phyloP scores from a whole-genome alignment of 2,329 filamentous ascomycete genomes.

The Fusarium tanahbumbuense region DNA sequence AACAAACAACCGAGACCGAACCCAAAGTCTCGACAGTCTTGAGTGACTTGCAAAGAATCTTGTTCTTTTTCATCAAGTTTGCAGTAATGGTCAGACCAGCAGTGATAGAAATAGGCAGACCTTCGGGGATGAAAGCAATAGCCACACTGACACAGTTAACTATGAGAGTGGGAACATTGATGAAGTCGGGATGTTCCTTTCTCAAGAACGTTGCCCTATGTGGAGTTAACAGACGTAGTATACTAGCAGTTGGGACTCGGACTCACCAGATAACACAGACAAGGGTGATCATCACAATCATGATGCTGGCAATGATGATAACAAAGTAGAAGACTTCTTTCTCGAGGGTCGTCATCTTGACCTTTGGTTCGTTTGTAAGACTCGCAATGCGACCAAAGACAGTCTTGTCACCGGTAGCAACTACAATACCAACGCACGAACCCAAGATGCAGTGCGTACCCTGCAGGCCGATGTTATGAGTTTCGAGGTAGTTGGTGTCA shows the following conservation, averaged over 20 bases:
- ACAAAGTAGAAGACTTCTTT: constrained; percentile 81
- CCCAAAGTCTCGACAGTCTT: constrained; percentile 83
- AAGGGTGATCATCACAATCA: constrained; percentile 72
- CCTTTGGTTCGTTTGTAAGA: constrained; percentile 76
- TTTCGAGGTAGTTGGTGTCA: constrained; percentile 60
- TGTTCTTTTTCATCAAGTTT: constrained; percentile 80
- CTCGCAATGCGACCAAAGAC: constrained; percentile 82
- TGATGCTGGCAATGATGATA: constrained; percentile 76
- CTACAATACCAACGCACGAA: constrained; percentile 72
- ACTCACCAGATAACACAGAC: constrained; percentile 64
- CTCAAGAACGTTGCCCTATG: constrained; percentile 76
- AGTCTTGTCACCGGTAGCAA: constrained; percentile 77
- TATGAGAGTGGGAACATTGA: constrained; percentile 77
- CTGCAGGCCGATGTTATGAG: constrained; percentile 79
- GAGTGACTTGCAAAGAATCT: constrained; percentile 82
- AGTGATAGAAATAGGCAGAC: constrained; percentile 76
- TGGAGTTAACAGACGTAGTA: rapidly evolving
- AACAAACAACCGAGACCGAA: constrained; percentile 78
- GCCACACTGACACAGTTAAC: constrained; percentile 78
- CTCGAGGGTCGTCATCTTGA: constrained; percentile 75
- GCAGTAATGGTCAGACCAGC: constrained; percentile 80
- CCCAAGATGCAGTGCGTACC: constrained; percentile 83
- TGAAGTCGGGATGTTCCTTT: constrained; percentile 74
- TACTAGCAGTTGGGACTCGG: constrained; percentile 31
- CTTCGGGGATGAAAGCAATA: constrained; percentile 81